Conservation (phyloP, 2,329 filamentous ascomycete genomes). For the Sporothrix phasma region DNA sequence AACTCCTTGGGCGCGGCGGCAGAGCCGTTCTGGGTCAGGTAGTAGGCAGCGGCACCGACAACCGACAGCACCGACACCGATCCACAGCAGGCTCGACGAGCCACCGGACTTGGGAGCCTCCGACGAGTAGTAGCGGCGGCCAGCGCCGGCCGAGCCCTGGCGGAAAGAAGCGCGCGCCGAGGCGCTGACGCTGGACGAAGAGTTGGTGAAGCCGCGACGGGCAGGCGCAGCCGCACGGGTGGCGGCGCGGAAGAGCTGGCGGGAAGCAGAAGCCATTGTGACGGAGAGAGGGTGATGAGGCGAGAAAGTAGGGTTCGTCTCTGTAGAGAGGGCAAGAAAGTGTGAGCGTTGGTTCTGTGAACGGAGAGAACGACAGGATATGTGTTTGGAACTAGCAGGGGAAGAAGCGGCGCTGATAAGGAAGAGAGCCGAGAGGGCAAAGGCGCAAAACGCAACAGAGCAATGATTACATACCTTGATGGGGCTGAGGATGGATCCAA, state of each 20-base stretch:
- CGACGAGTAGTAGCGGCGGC: conserved; percentile 71
- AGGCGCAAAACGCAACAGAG: neutral
- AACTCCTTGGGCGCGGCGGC: conserved; percentile 48
- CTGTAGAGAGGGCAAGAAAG: neutral
- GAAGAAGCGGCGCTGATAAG: neutral
- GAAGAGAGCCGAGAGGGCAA: neutral
- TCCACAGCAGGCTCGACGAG: conserved; percentile 40
- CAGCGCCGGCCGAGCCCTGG: conserved; percentile 39
- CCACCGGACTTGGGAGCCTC: conserved; percentile 44
- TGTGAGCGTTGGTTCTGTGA: neutral
- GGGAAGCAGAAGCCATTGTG: conserved; percentile 36
- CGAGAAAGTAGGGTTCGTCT: neutral
- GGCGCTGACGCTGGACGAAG: conserved; percentile 49
- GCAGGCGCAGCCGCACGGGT: conserved; percentile 39
- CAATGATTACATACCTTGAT: neutral
- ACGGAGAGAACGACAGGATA: neutral
- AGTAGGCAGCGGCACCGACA: conserved; percentile 58
- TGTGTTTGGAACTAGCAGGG: neutral
- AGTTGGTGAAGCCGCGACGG: conserved; percentile 15
- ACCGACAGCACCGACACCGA: conserved; percentile 48
- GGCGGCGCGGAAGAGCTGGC: conserved; percentile 47
- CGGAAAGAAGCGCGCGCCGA: conserved; percentile 60
- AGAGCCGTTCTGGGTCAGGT: conserved; percentile 46
- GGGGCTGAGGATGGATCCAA: neutral
- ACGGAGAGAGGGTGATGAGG: neutral